These are phyloP conservation scores for Pichia norvegensis DNA, from an alignment of 1,139 yeast genomes.

Conservation along the genomic window DNA sequence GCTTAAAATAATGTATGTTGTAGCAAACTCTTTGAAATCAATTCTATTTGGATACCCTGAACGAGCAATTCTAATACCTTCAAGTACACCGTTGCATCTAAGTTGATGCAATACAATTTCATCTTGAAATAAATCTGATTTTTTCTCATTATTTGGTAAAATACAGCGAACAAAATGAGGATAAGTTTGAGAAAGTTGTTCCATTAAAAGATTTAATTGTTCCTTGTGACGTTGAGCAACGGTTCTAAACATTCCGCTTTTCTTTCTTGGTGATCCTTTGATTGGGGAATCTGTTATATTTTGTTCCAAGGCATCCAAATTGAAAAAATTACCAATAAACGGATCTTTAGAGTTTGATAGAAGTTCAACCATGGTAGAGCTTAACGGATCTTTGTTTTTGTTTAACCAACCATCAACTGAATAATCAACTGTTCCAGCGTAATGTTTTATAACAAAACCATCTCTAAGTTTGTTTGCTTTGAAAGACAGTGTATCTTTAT, in stretches of 20 bases:
- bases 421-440: conserved; percentile 94
- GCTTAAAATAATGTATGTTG: conserved; percentile 60
- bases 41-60: conserved; percentile 95
- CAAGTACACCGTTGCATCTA: conserved; percentile 94
- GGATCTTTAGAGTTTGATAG: conserved; percentile 50
- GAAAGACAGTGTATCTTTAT: conserved; percentile 32
- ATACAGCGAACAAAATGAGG: conserved; percentile 98
- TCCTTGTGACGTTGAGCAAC: conserved; percentile 84
- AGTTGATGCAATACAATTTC: conserved; percentile 77
- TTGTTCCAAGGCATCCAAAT: conserved; percentile 21
- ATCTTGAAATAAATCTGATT: conserved; percentile 66
- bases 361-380: conserved; percentile 58
- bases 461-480: conserved; percentile 56
- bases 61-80: conserved; percentile 94
- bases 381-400: conserved; percentile 90
- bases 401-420: conserved; percentile 89
- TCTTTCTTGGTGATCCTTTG: conserved; percentile 21
- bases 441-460: conserved; percentile 79
- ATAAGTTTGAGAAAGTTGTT: conserved; percentile 69
- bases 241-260: conserved; percentile 53
- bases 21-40: conserved; percentile 71
- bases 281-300: conserved; percentile 26
- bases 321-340: conserved; percentile 44
- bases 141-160: conserved; percentile 75
- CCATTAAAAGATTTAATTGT: conserved; percentile 66